Base-by-base conservation (phyloP, 78 protist genomes). In the Diacronema lutheri region DNA sequence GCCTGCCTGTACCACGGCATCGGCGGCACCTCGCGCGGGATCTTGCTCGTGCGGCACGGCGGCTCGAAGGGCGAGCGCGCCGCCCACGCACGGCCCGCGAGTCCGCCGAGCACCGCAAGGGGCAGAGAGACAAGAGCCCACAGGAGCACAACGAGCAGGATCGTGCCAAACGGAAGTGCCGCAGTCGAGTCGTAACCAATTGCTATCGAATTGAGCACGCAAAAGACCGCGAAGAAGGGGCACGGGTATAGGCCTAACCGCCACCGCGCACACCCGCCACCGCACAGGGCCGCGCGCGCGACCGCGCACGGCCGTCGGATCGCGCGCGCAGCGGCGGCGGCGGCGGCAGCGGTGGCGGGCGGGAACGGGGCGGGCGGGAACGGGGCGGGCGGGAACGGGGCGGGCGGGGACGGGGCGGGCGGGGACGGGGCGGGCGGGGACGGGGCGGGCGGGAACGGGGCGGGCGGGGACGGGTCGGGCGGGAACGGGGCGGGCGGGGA, bases 11-110 rank as follows among this genome's bases (percentile, higher is more conserved):
- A 95, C 97, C 96, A 96, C 25, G 95, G 98, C 50, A 79, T 58
- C 19, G 92, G 92, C 10, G 99, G 99, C 66, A 98, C 93, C 65
- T 93, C 97, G 23, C 98, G 88, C 25, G 96, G 96, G 83, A 79
- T 44, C 61, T 81, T 74, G 64, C 85, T 92, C 23, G 98, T 94
- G 11, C 97, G 86, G 90, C 97, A 93, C n/a, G 99, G 99, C 20
- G 93, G 92, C 20, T 93, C 93, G 44, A 97, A 88, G 21, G 89
- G 80, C 21, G 11, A 13, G 29, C 77, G 41, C 19, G 60, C 86
- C 6, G 95, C 76, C 33, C 40, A n/a, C 83, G 94, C 86, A 41
- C 94, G 88, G 38, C 97, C 99, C 0, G 91, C 44, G 76, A 97
- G 88, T 37, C 97, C 98, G n/a, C 99, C 99, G n/a, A 96, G 50